A percentile compares a stretch with the other conserved stretches of the same genome.
phyloP scores from a whole-genome alignment of 352 stramenopile species.

The Phytophthora cryptogea region DNA sequence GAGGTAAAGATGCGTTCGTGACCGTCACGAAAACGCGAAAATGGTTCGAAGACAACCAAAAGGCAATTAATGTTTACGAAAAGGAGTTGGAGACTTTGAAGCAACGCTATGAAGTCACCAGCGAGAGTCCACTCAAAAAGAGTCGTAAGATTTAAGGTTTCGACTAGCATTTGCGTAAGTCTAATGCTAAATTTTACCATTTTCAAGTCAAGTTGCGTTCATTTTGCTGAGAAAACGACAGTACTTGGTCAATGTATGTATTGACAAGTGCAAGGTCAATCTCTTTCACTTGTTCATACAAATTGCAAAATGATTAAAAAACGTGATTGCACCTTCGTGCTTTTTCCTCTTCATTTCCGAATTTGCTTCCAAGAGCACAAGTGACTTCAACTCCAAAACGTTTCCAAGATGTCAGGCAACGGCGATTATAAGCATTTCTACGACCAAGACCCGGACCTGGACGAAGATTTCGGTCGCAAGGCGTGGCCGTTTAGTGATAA shows the following conservation, averaged over 20 bases:
- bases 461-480: conserved; percentile 9
- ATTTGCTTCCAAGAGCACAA: background rate
- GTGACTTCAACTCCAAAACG: background rate
- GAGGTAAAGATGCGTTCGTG: conserved; percentile 5
- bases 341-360: background rate
- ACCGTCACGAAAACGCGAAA: conserved; percentile 14
- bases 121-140: background rate
- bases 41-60: conserved; percentile 2
- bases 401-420: background rate
- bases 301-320: background rate
- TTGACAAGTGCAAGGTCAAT: background rate
- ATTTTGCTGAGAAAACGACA: too few species aligned
- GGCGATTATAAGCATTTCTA: background rate
- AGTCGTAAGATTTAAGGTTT: background rate
- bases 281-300: background rate
- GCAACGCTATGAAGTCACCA: background rate
- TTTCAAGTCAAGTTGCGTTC: background rate
- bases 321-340: background rate
- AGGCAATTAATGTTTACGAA: conserved; percentile 5
- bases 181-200: background rate
- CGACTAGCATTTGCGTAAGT: background rate
- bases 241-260: too few species aligned
- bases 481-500: conserved; percentile 10
- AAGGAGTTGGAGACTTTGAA: conserved; percentile 5
- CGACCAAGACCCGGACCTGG: conserved; percentile 1